These are phyloP conservation scores for Chaetothyriales sp. DNA, from an alignment of 2,329 filamentous ascomycete species.

Conservation along the genomic window DNA sequence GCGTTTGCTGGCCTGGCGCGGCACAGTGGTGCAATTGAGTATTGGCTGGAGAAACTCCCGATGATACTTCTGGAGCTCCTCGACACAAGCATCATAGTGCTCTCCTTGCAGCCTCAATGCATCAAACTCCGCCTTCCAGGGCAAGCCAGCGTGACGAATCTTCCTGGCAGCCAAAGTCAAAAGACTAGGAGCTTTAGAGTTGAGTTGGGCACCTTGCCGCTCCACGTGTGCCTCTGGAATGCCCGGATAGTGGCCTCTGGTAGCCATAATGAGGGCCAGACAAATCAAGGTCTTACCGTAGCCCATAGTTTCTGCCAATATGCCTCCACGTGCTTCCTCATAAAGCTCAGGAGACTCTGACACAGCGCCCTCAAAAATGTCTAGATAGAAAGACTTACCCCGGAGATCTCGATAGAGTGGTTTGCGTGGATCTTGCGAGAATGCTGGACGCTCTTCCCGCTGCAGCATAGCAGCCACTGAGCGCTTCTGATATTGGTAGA, in stretches of 20 bases:
- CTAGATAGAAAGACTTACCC: slow-evolving; percentile 53
- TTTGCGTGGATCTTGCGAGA: slow-evolving; percentile 59
- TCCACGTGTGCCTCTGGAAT: slow-evolving; percentile 48
- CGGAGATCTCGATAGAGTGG: slow-evolving; percentile 44
- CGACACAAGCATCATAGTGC: slow-evolving; percentile 40
- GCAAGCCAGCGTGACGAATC: slow-evolving; percentile 49
- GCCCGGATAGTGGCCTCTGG: slow-evolving; percentile 50
- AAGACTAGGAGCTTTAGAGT: slow-evolving; percentile 44
- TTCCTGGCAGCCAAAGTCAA: slow-evolving; percentile 61
- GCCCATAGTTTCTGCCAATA: slow-evolving; percentile 36
- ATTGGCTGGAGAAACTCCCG: slow-evolving; percentile 44
- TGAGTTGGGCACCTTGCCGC: slow-evolving; percentile 24
- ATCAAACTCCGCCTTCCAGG: slow-evolving; percentile 55
- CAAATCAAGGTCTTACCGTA: slow-evolving; percentile 80
- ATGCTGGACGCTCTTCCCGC: slow-evolving; percentile 51
- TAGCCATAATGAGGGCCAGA: slow-evolving; percentile 60
- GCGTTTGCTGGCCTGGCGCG: slow-evolving; percentile 21
- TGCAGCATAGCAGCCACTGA: slow-evolving; percentile 75
- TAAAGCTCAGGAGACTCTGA: slow-evolving; percentile 55
- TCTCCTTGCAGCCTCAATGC: slow-evolving; percentile 32
- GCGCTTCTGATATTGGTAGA: slow-evolving; percentile 67
- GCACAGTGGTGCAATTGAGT: slow-evolving; percentile 24
- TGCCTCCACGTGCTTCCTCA: slow-evolving; percentile 54
- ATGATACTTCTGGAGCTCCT: slow-evolving; percentile 42
- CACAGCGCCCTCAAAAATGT: slow-evolving; percentile 47